Percentiles rank a stretch among this genome's conserved stretches.
phyloP scores from a whole-genome alignment of 345 rosid genomes.

The Hirschfeldia incana region DNA sequence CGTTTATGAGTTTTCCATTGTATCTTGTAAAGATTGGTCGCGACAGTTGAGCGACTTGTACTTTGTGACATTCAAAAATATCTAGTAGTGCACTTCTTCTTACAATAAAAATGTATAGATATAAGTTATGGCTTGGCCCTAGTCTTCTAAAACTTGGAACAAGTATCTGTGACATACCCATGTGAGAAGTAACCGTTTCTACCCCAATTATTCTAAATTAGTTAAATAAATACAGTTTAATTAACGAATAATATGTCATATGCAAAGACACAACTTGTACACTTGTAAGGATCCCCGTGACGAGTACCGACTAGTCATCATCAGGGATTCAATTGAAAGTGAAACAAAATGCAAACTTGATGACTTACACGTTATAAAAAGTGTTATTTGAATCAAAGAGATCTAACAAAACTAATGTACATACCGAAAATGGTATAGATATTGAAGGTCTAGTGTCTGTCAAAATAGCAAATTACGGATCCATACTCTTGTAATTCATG shows the following conservation, averaged over 20 bases:
- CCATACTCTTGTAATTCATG: background rate
- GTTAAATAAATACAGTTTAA: too few species aligned
- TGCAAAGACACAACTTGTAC: conserved; percentile 6
- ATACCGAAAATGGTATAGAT: background rate
- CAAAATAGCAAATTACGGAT: background rate
- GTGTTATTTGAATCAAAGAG: background rate
- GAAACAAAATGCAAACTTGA: background rate
- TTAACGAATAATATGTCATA: too few species aligned
- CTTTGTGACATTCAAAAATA: background rate
- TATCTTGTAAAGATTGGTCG: background rate
- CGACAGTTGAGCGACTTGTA: conserved; percentile 10
- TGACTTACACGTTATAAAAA: background rate
- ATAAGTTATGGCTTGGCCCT: too few species aligned
- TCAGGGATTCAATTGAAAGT: background rate
- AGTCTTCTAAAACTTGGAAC: too few species aligned
- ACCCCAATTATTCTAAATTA: too few species aligned
- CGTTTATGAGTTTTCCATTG: background rate
- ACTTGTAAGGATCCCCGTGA: background rate
- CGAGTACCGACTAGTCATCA: background rate
- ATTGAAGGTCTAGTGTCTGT: background rate
- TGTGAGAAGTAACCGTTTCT: too few species aligned
- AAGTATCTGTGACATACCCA: too few species aligned
- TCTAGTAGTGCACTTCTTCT: too few species aligned
- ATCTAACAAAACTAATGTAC: background rate
- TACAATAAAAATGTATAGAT: too few species aligned